phyloP scores from a whole-genome alignment of 2,329 filamentous ascomycete genomes.

The Verticillium isaacii region DNA sequence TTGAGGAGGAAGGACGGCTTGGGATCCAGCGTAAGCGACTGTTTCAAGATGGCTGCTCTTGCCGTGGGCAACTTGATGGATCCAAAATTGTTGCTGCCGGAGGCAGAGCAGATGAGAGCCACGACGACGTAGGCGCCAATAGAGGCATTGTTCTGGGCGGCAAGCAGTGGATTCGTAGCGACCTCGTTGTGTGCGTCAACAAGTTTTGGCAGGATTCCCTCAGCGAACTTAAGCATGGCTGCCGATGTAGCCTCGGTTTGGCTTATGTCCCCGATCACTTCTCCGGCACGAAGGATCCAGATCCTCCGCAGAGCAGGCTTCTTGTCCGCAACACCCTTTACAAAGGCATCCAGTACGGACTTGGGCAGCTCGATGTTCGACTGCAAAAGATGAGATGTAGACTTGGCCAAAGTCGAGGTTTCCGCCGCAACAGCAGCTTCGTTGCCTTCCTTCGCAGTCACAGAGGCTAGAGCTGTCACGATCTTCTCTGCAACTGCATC shows the following conservation, averaged over 20 bases:
- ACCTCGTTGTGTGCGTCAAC: conserved; percentile 74
- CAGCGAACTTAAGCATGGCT: conserved; percentile 45
- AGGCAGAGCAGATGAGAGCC: conserved; percentile 48
- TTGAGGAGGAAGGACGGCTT: conserved; percentile 88
- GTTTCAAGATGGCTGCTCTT: conserved; percentile 53
- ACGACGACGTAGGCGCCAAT: conserved; percentile 72
- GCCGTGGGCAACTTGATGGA: conserved; percentile 38
- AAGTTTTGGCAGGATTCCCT: conserved; percentile 49
- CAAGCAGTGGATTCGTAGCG: conserved; percentile 68
- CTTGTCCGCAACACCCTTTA: conserved; percentile 84
- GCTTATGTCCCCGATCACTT: conserved; percentile 54
- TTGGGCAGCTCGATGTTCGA: conserved; percentile 59
- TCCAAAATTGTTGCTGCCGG: conserved; percentile 38
- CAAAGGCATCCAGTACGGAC: conserved; percentile 62
- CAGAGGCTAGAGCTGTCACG: conserved; percentile 58
- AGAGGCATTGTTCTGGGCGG: conserved; percentile 78
- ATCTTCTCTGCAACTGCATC: conserved; percentile 61
- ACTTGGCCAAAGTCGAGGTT: conserved; percentile 64
- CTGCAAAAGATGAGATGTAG: conserved; percentile 58
- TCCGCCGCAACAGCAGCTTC: conserved; percentile 77
- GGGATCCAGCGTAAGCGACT: conserved; percentile 64
- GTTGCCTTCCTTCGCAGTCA: conserved; percentile 81
- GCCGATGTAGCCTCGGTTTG: conserved; percentile 1
- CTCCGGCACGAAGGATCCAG: conserved; percentile 74
- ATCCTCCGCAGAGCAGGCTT: conserved; percentile 69